phyloP scores from a whole-genome alignment of 192 early-diverging fungal genomes.

The Coemansia pectinata region DNA sequence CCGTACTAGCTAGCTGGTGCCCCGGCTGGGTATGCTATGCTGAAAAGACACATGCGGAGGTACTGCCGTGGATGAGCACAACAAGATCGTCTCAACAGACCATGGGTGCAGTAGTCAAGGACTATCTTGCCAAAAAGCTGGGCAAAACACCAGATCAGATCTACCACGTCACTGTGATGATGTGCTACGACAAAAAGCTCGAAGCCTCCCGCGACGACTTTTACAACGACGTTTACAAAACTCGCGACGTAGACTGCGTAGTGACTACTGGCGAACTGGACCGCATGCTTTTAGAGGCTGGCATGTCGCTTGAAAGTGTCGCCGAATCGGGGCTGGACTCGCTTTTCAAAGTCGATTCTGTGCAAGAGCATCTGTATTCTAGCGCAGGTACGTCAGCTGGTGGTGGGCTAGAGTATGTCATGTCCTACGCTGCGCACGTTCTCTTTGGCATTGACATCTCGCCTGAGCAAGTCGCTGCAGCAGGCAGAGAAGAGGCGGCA shows the following conservation, averaged over 20 bases:
- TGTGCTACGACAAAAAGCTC: constrained; percentile 99
- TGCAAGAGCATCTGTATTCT: constrained; percentile 54
- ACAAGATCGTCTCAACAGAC: constrained; percentile 97
- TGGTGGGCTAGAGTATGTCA: constrained; percentile 86
- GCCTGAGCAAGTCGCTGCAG: constrained; percentile 56
- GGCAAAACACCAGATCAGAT: constrained; percentile 69
- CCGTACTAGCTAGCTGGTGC: constrained; percentile 67
- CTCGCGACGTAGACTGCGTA: constrained; percentile 96
- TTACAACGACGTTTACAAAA: constrained; percentile 75
- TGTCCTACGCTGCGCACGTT: constrained; percentile 76
- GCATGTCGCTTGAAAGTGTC: constrained; percentile 48
- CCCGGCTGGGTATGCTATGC: constrained; percentile 99
- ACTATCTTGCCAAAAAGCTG: constrained; percentile 70
- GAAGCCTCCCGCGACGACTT: constrained; percentile 95
- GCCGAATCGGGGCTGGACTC: constrained; percentile 63
- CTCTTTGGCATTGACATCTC: constrained; percentile 74
- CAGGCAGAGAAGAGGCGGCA: constrained; percentile 34
- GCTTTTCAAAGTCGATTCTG: constrained; percentile 42
- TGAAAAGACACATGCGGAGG: constrained; percentile 93
- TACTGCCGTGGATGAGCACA: constrained; percentile 84
- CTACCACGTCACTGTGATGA: constrained; percentile 96
- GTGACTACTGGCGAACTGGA: constrained; percentile 94
- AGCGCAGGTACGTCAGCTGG: constrained; percentile 85
- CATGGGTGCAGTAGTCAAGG: constrained; percentile 93
- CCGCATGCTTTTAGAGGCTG: constrained; percentile 74